Conservation (phyloP, 106 monocot genomes). For the Apostasia shenzhenica region DNA sequence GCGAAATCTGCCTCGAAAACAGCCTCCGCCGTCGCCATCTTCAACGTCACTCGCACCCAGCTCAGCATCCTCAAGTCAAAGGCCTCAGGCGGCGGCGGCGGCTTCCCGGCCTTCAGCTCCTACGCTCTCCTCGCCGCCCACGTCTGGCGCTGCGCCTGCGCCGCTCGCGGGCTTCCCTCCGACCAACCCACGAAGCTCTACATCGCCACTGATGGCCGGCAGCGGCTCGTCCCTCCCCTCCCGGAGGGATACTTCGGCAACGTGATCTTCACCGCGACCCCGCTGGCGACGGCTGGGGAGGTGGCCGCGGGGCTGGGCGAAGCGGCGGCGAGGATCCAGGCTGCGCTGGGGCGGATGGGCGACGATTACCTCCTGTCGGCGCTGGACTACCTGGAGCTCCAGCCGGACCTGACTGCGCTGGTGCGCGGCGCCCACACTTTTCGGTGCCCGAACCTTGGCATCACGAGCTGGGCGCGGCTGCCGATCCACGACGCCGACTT, state of each 20-base stretch:
- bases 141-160: constrained; percentile 68
- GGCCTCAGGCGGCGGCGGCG: constrained; percentile 3
- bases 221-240: constrained; percentile 43
- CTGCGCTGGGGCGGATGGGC: constrained; percentile 58
- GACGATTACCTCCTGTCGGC: constrained; percentile 71
- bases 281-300: constrained; percentile 47
- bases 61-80: constrained; percentile 28
- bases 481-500: constrained; percentile 84
- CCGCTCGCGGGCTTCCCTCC: constrained; percentile 53
- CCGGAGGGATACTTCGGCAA: constrained; percentile 88
- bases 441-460: constrained; percentile 66
- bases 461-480: constrained; percentile 74
- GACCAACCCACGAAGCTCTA: constrained; percentile 77
- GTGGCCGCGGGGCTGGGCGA: constrained; percentile 10
- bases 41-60: constrained; percentile 48
- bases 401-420: constrained; percentile 61
- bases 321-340: constrained; percentile 36
- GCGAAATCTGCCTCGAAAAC: not conserved
- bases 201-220: constrained; percentile 78
- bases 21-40: constrained; percentile 46
- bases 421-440: constrained; percentile 73
- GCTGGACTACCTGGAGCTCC: constrained; percentile 72
- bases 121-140: constrained; percentile 71
- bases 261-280: constrained; percentile 91
- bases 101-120: constrained; percentile 22